Evolutionary conservation across 306 rosid species (phyloP), one percentile per base, ranked within the genome.

Genomic region (Pueraria montana): DNA sequence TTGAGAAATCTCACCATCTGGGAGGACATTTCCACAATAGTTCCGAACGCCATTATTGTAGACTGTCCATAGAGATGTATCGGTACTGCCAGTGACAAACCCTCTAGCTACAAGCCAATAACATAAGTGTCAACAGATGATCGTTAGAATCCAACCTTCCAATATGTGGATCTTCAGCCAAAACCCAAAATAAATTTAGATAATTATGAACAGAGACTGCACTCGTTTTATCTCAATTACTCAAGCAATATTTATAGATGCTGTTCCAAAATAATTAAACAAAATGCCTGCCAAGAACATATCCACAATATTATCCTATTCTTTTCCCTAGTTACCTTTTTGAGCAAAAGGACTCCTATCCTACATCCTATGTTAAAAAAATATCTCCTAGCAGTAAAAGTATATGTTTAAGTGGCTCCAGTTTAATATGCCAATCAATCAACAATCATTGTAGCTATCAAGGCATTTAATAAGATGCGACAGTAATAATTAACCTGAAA

Each of bases 41-140:
- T 89, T 91, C 16, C 96, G 90, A 74, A 78, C 78, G 42, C 99
- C 98, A 8, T 88, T 93, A 20, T 89, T 86, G 89, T 96, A 96
- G 81, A 94, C 95, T 6, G 97, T 96, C 99, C 99, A 96, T 81
- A 96, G 82, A 18, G 97, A 94, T 9, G 99, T 96, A 85, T 96
- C 99, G 0, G 99, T 96, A 72, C 98, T 96, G 86, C 99, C 99
- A n/a, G 99, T 96, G 80, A 96, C 94, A 87, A 67, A 96, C 30
- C 99, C 97, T 91, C 99, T 90, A 77, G 88, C 99, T 94, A 82
- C 83, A 90, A 79, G 78, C 63, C 27, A 80, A 77, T 2, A 82
- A 48, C 42, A 62, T 23, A 65, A 38, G 72, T 80, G 63, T 82
- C 69, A 87, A 81, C 30, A 20, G 27, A 43, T 2, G n/a, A 52